phyloP scores from a whole-genome alignment of 345 rosid genomes.

The Salix udensis region DNA sequence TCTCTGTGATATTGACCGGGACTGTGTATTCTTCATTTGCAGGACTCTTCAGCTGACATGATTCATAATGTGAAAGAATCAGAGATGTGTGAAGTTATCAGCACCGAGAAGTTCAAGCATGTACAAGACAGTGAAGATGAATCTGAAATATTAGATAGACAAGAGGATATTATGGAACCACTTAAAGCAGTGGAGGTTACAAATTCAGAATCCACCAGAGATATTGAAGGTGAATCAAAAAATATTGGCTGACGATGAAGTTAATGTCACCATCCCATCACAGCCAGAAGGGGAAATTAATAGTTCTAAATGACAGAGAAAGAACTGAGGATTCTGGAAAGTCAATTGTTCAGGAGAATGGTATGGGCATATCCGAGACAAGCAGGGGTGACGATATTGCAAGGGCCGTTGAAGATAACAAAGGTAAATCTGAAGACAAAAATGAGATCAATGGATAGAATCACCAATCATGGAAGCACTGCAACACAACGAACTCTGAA shows the following conservation, averaged over 20 bases:
- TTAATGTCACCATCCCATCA: not conserved
- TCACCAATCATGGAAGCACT: not conserved
- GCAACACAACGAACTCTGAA: not conserved
- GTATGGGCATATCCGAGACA: not conserved
- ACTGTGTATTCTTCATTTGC: slow-evolving; percentile 13
- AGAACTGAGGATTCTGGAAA: not conserved
- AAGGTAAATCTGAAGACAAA: not conserved
- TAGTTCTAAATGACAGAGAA: not conserved
- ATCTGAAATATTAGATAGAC: not conserved
- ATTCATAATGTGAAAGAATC: slow-evolving; percentile 5
- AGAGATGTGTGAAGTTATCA: not conserved
- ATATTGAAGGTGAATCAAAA: slow-evolving; percentile 7
- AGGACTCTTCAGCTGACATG: slow-evolving; percentile 9
- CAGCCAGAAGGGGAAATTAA: slow-evolving; percentile 1
- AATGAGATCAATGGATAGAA: not conserved
- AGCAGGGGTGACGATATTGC: not conserved
- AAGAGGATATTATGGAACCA: slow-evolving; percentile 8
- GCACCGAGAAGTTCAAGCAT: slow-evolving; percentile 9
- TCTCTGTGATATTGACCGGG: slow-evolving; percentile 4
- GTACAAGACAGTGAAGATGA: slow-evolving; percentile 9
- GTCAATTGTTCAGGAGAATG: not conserved
- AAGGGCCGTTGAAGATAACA: not conserved
- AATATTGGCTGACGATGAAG: slow-evolving; percentile 1
- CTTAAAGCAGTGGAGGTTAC: not conserved
- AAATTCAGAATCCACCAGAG: slow-evolving; percentile 1